Evolutionary conservation across 768 basidiomycete genomes (phyloP).

Genomic region (Leccinum pellstonianum): DNA sequence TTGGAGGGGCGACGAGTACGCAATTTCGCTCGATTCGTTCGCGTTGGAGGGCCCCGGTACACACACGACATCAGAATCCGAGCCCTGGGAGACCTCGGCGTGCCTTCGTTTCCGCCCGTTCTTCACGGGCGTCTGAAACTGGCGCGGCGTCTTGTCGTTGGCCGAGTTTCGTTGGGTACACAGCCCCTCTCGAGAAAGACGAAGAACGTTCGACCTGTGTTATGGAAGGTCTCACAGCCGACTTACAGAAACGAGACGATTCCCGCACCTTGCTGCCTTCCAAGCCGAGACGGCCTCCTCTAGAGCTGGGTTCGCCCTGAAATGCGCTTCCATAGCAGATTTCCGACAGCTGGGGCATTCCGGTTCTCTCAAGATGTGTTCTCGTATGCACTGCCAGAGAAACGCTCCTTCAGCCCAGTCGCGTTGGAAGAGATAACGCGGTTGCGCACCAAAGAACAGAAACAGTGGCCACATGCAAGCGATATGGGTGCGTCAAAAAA

Average conservation of each 20-base stretch:
- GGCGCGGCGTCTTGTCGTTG: slow-evolving; percentile 19
- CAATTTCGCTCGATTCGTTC: slow-evolving; percentile 23
- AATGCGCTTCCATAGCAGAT: slow-evolving; percentile 53
- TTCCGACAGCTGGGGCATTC: slow-evolving; percentile 76
- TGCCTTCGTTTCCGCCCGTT: slow-evolving; percentile 40
- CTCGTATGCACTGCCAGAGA: slow-evolving; percentile 62
- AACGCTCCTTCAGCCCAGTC: slow-evolving; percentile 6
- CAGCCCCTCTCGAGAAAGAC: slow-evolving; percentile 37
- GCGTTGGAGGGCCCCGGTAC: slow-evolving; percentile 32
- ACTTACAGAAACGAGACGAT: background rate
- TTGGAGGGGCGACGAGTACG: slow-evolving; percentile 23
- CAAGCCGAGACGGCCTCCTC: slow-evolving; percentile 73
- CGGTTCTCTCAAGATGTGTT: slow-evolving; percentile 52
- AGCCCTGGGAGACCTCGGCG: slow-evolving; percentile 13
- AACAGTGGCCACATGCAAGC: slow-evolving; percentile 75
- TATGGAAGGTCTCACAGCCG: background rate
- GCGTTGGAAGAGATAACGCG: background rate
- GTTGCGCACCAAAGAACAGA: slow-evolving; percentile 67
- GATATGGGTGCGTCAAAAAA: slow-evolving; percentile 72
- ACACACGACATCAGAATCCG: slow-evolving; percentile 30
- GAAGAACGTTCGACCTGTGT: slow-evolving; percentile 44
- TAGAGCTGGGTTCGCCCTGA: slow-evolving; percentile 66
- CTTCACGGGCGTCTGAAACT: slow-evolving; percentile 12
- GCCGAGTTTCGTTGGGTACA: background rate
- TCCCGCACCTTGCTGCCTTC: slow-evolving; percentile 61